phyloP scores from a whole-genome alignment of 2,329 filamentous ascomycete genomes.

The Lasiodiplodia gonubiensis region DNA sequence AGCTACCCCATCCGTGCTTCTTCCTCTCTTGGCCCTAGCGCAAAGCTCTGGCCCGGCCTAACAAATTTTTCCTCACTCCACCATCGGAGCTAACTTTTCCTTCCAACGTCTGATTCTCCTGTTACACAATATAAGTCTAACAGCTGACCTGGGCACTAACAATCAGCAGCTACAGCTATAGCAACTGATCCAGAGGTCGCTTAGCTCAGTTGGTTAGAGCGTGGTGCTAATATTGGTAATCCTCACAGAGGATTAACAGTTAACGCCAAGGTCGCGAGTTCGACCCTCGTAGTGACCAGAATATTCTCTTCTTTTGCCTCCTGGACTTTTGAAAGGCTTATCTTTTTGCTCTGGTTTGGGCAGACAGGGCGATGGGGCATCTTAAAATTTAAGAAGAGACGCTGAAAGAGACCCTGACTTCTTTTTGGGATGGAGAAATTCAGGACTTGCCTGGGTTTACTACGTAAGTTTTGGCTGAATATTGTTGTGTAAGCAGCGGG shows the following conservation, averaged over 20 bases:
- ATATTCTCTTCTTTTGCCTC: constrained; percentile 25
- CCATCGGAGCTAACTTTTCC: neutral
- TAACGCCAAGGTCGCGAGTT: constrained; percentile 33
- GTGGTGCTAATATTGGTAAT: constrained; percentile 31
- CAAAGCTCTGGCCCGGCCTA: neutral
- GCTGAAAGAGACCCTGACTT: neutral
- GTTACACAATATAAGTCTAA: neutral
- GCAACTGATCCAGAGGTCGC: constrained; percentile 13
- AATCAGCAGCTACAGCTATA: neutral
- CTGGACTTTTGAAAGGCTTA: neutral
- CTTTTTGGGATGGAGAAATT: neutral
- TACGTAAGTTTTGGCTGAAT: neutral
- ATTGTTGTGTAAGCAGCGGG: neutral
- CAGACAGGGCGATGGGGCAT: neutral
- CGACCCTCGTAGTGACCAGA: constrained; percentile 32
- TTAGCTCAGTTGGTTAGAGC: constrained; percentile 33
- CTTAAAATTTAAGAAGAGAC: neutral
- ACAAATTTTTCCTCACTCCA: constrained; percentile 1
- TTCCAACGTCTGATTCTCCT: neutral
- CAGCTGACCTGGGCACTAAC: neutral
- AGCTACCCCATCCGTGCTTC: constrained; percentile 21
- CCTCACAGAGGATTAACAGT: constrained; percentile 9
- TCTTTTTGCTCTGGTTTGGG: neutral
- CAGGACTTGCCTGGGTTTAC: neutral
- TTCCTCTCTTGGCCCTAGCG: neutral